Evolutionary conservation across 2,329 filamentous ascomycete species (phyloP), one percentile per base, ranked within the genome.

Genomic region (Claviceps sp.): DNA sequence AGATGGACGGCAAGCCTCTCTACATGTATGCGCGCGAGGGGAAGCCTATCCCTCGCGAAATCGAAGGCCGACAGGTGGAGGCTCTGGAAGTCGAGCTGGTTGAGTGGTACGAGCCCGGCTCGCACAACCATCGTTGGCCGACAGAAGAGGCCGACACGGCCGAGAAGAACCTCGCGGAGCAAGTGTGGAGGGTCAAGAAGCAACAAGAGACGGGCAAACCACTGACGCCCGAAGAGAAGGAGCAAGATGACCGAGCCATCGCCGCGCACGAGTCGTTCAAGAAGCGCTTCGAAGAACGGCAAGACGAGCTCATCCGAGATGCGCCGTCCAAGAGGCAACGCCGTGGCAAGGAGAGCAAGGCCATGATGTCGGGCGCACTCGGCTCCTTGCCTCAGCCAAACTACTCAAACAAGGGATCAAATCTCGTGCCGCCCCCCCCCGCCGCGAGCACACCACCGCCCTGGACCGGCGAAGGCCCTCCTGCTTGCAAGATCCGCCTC

Each of bases 1-100:
- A 91, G 67, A 88, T 96, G 67, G 81, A 96, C 59, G 93, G 93
- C 2, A 96, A 96, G 73, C 86, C 88, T 37, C 75, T 96, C 48
- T 98, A 98, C 65, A 90, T 98, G 69, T 97, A 97, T 67, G 93
- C 93, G 20, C 78, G 93, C 48, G 88, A 90, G 65, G 93, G 93
- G 16, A 88, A 85, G 62, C 81, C 87, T 38, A 84, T 95, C 16
- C 93, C 93, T 0, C 75, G 85, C 52, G 85, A 95, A 65, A 93
- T 98, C 54, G 76, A 89, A 64, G 81, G 85, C 51, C 74, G 91
- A 53, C 79, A 86, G 2, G 87, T 97, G 41, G 82, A 88, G 50
- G 87, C 95, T 0, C 68, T 77, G 47, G 79, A 89, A 40, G 67
- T 96, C 59, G 86, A 94, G 65, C 67, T 97, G 54, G 63, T 94